Base-by-base conservation (phyloP, 2,329 filamentous ascomycete species). In the Didymellaceae sp. region DNA sequence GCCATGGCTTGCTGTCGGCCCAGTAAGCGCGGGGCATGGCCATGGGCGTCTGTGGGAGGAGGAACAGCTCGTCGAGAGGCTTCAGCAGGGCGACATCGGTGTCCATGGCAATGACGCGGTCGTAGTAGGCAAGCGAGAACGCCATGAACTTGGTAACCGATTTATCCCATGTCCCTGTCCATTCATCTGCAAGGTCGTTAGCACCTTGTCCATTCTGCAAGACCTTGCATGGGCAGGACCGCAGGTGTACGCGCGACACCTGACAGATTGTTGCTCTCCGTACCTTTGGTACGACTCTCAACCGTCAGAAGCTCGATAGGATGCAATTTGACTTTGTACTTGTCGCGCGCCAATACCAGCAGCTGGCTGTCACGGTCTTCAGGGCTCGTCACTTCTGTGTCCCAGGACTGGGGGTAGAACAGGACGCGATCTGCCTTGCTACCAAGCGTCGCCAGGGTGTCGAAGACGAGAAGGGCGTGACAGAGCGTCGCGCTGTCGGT, bases 21-120 rank as follows among this genome's bases (percentile, higher is more conserved):
- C 87, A 90, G 68, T 90, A 90, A 7, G 87, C 88, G 24, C 85
- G 82, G 1, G 87, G 86, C 81, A 90, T 86, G 2, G 86, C 86
- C 4, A 87, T 79, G 1, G 81, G 75, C 1, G 81, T 78, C 1
- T 75, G 67, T 0, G 87, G 88, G 1, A 88, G 75, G 21, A 87
- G 79, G 72, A 91, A 91, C 0, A 90, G 78, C 45, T 90, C 86
- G 59, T 91, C 88, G 78, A 90, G 81, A 17, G 78, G 72, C 52
- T 85, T 59, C 9, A 88, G 77, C 3, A 90, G 73, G 1, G 82
- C 82, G 17, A 83, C 77, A 62, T 90, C 87, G 7, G 85, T 86
- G 66, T 90, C 83, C 35, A 86, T 71, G 41, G 80, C 76, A 25
- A 86, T 75, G 17, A 85, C 75, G 30, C 83, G 78, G 16, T 79